phyloP scores from a whole-genome alignment of 2,329 filamentous ascomycete genomes.

The Alternaria brassicicola region DNA sequence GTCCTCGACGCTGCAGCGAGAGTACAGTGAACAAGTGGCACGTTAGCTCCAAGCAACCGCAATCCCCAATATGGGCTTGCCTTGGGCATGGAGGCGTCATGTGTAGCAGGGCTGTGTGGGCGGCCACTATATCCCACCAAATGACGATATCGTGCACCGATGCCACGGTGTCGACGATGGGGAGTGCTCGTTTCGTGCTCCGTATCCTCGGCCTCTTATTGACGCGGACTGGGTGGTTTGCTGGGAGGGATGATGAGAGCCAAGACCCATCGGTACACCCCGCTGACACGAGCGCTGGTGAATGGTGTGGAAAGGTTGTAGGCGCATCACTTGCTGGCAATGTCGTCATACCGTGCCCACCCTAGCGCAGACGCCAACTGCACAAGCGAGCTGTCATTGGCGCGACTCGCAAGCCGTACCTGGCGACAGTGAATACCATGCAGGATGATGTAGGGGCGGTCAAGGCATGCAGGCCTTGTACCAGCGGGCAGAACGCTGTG shows the following conservation, averaged over 20 bases:
- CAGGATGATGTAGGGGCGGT: slow-evolving; percentile 30
- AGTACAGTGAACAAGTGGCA: not conserved
- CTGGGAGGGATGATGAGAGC: slow-evolving; percentile 32
- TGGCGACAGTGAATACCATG: slow-evolving; percentile 20
- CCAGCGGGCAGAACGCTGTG: not conserved
- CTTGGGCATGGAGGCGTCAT: slow-evolving; percentile 9
- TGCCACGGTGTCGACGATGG: not conserved
- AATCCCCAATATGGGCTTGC: not conserved
- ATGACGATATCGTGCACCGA: slow-evolving; percentile 10
- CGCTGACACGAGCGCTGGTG: slow-evolving; percentile 25
- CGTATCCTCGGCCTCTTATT: slow-evolving; percentile 22
- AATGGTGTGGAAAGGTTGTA: slow-evolving; percentile 13
- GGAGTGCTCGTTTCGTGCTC: not conserved
- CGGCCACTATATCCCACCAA: slow-evolving; percentile 24
- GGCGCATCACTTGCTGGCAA: slow-evolving; percentile 16
- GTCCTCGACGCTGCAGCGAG: slow-evolving; percentile 6
- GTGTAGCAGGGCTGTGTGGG: slow-evolving; percentile 18
- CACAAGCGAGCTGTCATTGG: slow-evolving; percentile 19
- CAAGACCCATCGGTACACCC: slow-evolving; percentile 27
- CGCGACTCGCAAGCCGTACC: slow-evolving; percentile 19
- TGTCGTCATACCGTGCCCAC: slow-evolving; percentile 17
- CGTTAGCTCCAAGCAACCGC: not conserved
- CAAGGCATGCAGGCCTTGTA: slow-evolving; percentile 9
- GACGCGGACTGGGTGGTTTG: slow-evolving; percentile 19
- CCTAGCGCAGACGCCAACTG: slow-evolving; percentile 13